Evolutionary conservation across 192 early-diverging fungal species (phyloP).

Genomic region (Coemansia interrupta): DNA sequence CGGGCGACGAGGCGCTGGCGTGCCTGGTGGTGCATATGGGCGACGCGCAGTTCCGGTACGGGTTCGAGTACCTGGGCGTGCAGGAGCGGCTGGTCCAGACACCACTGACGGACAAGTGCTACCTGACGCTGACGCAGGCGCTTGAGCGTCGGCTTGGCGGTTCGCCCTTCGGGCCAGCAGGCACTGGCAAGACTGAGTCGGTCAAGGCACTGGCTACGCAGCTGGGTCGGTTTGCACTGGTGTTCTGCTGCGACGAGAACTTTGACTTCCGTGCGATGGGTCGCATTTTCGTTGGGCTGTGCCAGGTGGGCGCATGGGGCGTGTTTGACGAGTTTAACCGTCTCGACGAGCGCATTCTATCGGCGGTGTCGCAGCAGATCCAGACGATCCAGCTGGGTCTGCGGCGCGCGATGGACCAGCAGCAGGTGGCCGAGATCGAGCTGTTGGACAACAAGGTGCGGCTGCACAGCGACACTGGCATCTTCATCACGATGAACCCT

Average conservation of each 20-base stretch:
- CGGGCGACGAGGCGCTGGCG: slow-evolving; percentile 62
- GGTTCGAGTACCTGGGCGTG: slow-evolving; percentile 97
- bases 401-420: slow-evolving; percentile 37
- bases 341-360: slow-evolving; percentile 94
- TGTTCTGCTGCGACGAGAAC: slow-evolving; percentile 99
- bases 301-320: slow-evolving; percentile 98
- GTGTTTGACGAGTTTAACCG: slow-evolving; percentile 99
- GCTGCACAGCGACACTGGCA: slow-evolving; percentile 88
- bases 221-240: slow-evolving; percentile 94
- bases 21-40: slow-evolving; percentile 85
- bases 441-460: slow-evolving; percentile 82
- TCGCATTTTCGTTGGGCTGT: slow-evolving; percentile 98
- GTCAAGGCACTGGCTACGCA: slow-evolving; percentile 96
- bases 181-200: slow-evolving; percentile 98
- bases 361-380: slow-evolving; percentile 98
- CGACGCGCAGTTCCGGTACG: slow-evolving; percentile 90
- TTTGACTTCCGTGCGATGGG: slow-evolving; percentile 99
- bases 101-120: slow-evolving; percentile 97
- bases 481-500: slow-evolving; percentile 99
- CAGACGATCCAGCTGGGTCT: slow-evolving; percentile 98
- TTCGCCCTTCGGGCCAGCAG: slow-evolving; percentile 96
- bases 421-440: slow-evolving; percentile 73
- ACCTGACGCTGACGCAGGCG: slow-evolving; percentile 96
- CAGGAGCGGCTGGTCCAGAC: slow-evolving; percentile 98
- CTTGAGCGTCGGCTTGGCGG: slow-evolving; percentile 90